Evolutionary conservation across 768 basidiomycete genomes (phyloP).

Genomic region (Neoboletus subvelutipes): DNA sequence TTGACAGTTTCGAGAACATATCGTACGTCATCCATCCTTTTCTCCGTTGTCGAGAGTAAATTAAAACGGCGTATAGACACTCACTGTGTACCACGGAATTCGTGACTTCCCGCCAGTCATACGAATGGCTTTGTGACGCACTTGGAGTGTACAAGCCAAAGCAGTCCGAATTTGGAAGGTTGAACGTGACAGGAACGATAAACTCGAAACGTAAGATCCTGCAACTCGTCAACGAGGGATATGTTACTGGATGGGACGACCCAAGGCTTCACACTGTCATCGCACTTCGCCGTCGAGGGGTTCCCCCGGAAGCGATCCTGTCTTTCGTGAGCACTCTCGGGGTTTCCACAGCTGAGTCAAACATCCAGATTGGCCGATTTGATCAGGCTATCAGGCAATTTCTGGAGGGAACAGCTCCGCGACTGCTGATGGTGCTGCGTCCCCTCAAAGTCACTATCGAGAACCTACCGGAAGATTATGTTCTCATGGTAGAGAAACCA

Average conservation of each 20-base stretch:
- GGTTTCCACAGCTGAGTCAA: constrained; percentile 80
- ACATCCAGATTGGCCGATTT: constrained; percentile 86
- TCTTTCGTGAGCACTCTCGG: constrained; percentile 94
- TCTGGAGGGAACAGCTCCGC: constrained; percentile 83
- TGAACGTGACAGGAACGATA: constrained; percentile 91
- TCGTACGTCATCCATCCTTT: constrained; percentile 60
- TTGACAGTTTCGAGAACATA: constrained; percentile 98
- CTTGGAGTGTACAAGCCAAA: constrained; percentile 96
- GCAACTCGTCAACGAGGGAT: constrained; percentile 77
- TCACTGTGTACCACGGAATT: constrained; percentile 97
- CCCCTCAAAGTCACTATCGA: constrained; percentile 91
- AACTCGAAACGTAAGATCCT: constrained; percentile 96
- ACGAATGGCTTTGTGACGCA: constrained; percentile 98
- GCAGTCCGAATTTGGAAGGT: constrained; percentile 94
- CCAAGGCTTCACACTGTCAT: constrained; percentile 96
- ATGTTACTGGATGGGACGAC: constrained; percentile 95
- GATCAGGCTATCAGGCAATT: constrained; percentile 87
- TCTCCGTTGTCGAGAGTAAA: not conserved
- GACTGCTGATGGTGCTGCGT: constrained; percentile 86
- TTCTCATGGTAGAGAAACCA: constrained; percentile 82
- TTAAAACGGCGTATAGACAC: constrained; percentile 54
- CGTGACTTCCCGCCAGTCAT: constrained; percentile 91
- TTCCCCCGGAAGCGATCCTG: constrained; percentile 94
- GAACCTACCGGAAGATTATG: constrained; percentile 85
- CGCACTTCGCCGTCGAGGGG: constrained; percentile 89